Evolutionary conservation across 2,329 filamentous ascomycete genomes (phyloP).

Genomic region (Alternaria sp.): DNA sequence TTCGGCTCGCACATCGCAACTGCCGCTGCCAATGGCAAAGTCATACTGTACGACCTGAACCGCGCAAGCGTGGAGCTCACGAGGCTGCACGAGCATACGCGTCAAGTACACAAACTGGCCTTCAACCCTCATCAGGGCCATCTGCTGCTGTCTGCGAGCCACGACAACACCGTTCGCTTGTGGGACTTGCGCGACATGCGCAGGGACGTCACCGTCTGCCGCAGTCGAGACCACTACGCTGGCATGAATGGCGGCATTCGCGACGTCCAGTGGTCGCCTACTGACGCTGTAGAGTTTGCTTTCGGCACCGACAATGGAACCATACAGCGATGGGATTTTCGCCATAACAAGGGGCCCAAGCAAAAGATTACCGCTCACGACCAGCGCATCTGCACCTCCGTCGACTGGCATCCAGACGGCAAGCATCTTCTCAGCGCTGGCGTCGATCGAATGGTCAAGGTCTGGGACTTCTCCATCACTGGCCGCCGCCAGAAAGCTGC

Average conservation of each 20-base stretch:
- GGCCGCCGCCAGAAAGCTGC: conserved; percentile 66
- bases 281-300: conserved; percentile 68
- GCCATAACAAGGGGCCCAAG: conserved; percentile 64
- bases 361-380: conserved; percentile 70
- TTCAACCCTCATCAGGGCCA: conserved; percentile 70
- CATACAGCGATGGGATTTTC: conserved; percentile 71
- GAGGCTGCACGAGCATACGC: conserved; percentile 69
- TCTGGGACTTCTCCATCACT: conserved; percentile 69
- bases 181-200: conserved; percentile 69
- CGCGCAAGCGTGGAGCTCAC: conserved; percentile 67
- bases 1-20: conserved; percentile 69
- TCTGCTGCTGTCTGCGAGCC: conserved; percentile 69
- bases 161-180: conserved; percentile 69
- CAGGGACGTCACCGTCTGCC: conserved; percentile 61
- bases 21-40: conserved; percentile 70
- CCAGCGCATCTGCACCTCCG: conserved; percentile 64
- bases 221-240: conserved; percentile 63
- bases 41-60: conserved; percentile 71
- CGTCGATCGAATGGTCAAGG: conserved; percentile 67
- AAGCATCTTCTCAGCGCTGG: conserved; percentile 70
- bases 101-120: conserved; percentile 71
- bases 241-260: conserved; percentile 69
- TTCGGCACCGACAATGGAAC: conserved; percentile 70
- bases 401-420: conserved; percentile 74
- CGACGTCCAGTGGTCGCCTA: conserved; percentile 71